A percentile compares a stretch with the other conserved stretches of the same genome.
Conservation (phyloP, 2,329 filamentous ascomycete species). For the Alternaria tenuissima region DNA sequence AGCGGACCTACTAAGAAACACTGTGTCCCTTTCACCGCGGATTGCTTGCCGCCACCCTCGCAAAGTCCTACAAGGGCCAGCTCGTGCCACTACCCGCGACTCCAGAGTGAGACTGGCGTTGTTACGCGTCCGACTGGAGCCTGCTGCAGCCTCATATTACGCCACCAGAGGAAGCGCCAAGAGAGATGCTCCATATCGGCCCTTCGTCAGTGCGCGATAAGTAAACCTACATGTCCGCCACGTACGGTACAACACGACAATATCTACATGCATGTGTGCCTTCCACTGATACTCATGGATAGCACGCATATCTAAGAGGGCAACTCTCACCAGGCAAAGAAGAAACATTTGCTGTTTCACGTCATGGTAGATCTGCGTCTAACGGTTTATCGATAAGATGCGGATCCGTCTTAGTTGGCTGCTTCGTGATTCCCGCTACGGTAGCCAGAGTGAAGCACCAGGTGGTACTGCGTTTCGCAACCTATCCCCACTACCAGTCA, state of each 20-base stretch:
- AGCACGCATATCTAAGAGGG: background rate
- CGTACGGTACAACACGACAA: background rate
- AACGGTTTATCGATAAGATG: background rate
- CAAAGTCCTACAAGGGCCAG: constrained; percentile 5
- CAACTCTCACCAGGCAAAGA: background rate
- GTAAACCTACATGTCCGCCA: constrained; percentile 6
- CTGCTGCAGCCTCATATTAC: constrained; percentile 32
- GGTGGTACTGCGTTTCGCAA: background rate
- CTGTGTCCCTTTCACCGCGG: constrained; percentile 26
- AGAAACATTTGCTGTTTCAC: background rate
- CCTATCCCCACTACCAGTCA: background rate
- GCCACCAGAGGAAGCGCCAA: constrained; percentile 25
- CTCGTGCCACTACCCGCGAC: constrained; percentile 18
- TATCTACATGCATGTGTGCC: background rate
- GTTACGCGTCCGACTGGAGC: constrained; percentile 35
- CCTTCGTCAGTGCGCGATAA: constrained; percentile 10
- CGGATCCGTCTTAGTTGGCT: background rate
- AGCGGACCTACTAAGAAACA: constrained; percentile 23
- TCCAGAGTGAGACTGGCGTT: constrained; percentile 26
- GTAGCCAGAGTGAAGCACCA: background rate
- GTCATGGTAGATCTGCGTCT: background rate
- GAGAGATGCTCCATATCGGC: constrained; percentile 8
- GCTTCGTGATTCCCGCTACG: background rate
- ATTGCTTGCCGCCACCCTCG: background rate
- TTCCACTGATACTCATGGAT: too few species aligned